A percentile compares a stretch with the other conserved stretches of the same genome.
phyloP scores from a whole-genome alignment of 1,284 basidiomycete genomes.

The Ceratobasidium sp. region DNA sequence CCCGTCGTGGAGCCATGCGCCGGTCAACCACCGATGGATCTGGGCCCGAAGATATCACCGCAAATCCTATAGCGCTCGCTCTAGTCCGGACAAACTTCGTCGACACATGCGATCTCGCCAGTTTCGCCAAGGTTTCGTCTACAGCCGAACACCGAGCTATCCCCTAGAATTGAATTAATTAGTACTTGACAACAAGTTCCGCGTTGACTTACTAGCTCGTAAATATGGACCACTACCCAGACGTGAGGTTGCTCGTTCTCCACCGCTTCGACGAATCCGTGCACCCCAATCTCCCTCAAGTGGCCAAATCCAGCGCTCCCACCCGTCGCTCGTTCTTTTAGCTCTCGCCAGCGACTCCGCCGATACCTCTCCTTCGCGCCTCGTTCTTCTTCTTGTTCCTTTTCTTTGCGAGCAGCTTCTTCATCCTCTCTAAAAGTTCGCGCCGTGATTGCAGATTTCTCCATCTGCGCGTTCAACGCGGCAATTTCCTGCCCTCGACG shows the following conservation, averaged over 20 bases:
- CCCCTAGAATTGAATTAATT: slow-evolving; percentile 56
- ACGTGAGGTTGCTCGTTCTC: slow-evolving; percentile 74
- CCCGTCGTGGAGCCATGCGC: slow-evolving; percentile 62
- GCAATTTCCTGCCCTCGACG: slow-evolving; percentile 63
- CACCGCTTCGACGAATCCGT: slow-evolving; percentile 78
- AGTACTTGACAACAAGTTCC: neutral
- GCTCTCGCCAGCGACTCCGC: slow-evolving; percentile 52
- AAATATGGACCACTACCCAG: slow-evolving; percentile 85
- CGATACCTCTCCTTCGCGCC: slow-evolving; percentile 51
- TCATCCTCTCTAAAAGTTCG: slow-evolving; percentile 79
- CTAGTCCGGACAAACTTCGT: slow-evolving; percentile 83
- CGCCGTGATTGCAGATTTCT: slow-evolving; percentile 65
- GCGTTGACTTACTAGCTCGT: slow-evolving; percentile 69
- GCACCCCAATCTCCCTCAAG: slow-evolving; percentile 79
- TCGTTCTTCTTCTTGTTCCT: slow-evolving; percentile 51
- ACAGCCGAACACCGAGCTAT: slow-evolving; percentile 76
- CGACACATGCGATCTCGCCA: slow-evolving; percentile 74
- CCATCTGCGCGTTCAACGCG: slow-evolving; percentile 66
- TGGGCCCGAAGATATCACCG: slow-evolving; percentile 53
- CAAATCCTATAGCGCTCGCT: slow-evolving; percentile 81
- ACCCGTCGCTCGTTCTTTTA: slow-evolving; percentile 52
- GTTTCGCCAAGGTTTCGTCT: slow-evolving; percentile 72
- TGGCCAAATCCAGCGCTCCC: slow-evolving; percentile 68
- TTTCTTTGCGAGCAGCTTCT: slow-evolving; percentile 56
- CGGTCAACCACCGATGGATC: slow-evolving; percentile 43